Evolutionary conservation across 208 protist genomes (phyloP), one percentile per base, ranked within the genome.

Genomic region (Strigomonas culicis): DNA sequence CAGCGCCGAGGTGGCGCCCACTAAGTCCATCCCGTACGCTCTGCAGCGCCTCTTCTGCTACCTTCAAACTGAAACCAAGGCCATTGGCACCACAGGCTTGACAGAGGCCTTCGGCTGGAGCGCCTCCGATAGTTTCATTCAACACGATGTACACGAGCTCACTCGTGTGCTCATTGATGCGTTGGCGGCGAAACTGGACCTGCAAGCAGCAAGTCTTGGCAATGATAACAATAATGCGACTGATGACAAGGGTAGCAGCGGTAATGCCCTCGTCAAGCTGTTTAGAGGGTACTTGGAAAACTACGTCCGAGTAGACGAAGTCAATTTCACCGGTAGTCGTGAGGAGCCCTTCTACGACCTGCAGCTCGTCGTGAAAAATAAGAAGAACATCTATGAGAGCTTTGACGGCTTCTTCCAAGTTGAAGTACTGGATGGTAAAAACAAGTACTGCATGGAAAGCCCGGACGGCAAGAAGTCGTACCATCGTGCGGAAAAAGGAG

Each of bases 81-180:
- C 86, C 19, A 75, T 93, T 17, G 86, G 78, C 36, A 98, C 95
- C 6, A 91, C 75, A 30, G 92, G 96, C 53, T 81, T 98, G 19
- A 98, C 93, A 17, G 79, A 83, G 52, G 95, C 91, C 2, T 98
- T 98, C 75, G 95, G 95, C 17, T 98, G 95, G 93, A 80, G 79
- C 43, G 74, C 78, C 1, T 70, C 74, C 1, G 95, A 97, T 65
- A 86, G 87, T 62, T 98, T 97, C 63, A 85, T 85, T 39, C 95
- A 98, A 58, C 95, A 98, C 70, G 95, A 97, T 62, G 87, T 96
- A 30, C 90, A 96, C 63, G 92, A 97, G 67, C 64, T 97, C 24
- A 92, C 80, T 8, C 80, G 80, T 63, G 84, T 96, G 22, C 70
- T 97, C 17, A 63, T 94, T 15, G 90, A 96, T 71, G 92, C 91